These are phyloP conservation scores for Lentinus brumalis DNA, from an alignment of 768 basidiomycete species.

Conservation along the genomic window DNA sequence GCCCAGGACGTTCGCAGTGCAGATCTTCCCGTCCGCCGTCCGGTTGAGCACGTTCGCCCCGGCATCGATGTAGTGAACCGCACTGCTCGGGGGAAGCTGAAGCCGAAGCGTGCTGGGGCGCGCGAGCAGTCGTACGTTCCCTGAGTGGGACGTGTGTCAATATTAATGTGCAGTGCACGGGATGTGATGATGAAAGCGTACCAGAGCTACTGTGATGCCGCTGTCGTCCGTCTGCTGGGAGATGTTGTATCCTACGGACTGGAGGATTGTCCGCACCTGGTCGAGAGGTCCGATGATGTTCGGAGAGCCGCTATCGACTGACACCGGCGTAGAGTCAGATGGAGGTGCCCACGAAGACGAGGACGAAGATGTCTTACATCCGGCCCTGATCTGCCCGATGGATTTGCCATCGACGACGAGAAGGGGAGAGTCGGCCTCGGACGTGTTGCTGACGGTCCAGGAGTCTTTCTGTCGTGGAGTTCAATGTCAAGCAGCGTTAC, in stretches of 20 bases:
- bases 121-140: constrained; percentile 19
- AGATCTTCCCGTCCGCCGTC: constrained; percentile 13
- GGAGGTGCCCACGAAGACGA: background rate
- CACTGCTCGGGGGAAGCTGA: constrained; percentile 16
- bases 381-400: constrained; percentile 4
- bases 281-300: constrained; percentile 14
- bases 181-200: too few species aligned
- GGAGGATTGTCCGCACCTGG: background rate
- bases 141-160: background rate
- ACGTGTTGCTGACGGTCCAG: constrained; percentile 6
- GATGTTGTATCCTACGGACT: constrained; percentile 13
- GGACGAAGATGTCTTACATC: background rate
- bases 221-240: constrained; percentile 1
- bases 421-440: constrained; percentile 1
- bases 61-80: constrained; percentile 17
- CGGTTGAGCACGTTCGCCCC: constrained; percentile 17
- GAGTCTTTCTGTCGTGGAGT: constrained; percentile 4
- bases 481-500: background rate
- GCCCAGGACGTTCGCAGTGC: constrained; percentile 19
- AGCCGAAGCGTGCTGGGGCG: constrained; percentile 15
- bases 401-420: constrained; percentile 12
- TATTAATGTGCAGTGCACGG: too few species aligned
- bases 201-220: constrained; percentile 5
- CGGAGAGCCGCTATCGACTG: constrained; percentile 15
- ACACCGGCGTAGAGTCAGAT: too few species aligned